Conservation (phyloP, 306 rosid species). For the Dalbergia cultrata region DNA sequence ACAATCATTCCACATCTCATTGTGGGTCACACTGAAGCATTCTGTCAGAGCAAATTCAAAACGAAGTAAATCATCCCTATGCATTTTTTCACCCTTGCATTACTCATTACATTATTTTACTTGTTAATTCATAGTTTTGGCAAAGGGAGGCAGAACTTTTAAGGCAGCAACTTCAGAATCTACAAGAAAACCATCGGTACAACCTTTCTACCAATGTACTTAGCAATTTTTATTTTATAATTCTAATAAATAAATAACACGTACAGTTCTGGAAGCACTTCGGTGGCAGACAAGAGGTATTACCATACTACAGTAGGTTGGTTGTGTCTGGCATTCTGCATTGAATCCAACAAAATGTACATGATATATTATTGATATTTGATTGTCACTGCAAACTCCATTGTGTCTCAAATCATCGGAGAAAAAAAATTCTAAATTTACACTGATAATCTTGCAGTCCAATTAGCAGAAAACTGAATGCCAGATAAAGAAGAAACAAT, state of each 20-base stretch:
- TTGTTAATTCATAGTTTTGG: conserved; percentile 73
- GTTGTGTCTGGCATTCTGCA: conserved; percentile 30
- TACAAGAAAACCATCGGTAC: conserved; percentile 81
- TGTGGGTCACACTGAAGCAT: conserved; percentile 25
- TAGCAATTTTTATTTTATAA: neutral
- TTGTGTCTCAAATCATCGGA: neutral
- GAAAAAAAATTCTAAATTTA: neutral
- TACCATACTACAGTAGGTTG: conserved; percentile 26
- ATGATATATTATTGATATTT: conserved; percentile 3
- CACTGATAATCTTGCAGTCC: neutral
- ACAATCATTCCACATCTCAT: neutral
- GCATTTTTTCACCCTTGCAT: conserved; percentile 13
- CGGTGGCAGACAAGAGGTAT: conserved; percentile 11
- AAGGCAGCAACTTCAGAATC: conserved; percentile 79
- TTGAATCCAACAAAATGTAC: conserved; percentile 32
- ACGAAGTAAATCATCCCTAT: conserved; percentile 10
- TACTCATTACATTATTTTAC: conserved; percentile 29
- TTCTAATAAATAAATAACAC: conserved; percentile 26
- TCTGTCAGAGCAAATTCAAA: conserved; percentile 24
- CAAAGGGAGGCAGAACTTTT: conserved; percentile 75
- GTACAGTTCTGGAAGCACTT: conserved; percentile 14
- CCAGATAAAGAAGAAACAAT: neutral
- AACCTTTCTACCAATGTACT: conserved; percentile 39
- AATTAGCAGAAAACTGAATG: conserved; percentile 17
- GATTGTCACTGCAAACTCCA: conserved; percentile 30